Percentiles rank a stretch among this genome's conserved stretches.
phyloP scores from a whole-genome alignment of 257 asterid genomes.

The Salvia splendens region DNA sequence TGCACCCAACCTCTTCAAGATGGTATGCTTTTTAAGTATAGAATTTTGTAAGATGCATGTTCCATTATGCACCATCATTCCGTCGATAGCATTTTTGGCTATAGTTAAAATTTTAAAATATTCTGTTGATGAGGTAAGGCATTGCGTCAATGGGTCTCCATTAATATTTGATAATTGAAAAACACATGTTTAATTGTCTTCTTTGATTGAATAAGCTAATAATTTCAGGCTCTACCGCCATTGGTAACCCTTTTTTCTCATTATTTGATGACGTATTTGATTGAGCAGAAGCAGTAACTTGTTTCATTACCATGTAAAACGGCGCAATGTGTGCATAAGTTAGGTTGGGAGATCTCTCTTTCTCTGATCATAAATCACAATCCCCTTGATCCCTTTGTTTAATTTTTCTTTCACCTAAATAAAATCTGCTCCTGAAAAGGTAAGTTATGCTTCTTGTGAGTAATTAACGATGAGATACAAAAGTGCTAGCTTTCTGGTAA shows the following conservation, averaged over 20 bases:
- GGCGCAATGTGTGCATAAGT: background rate
- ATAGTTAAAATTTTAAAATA: background rate
- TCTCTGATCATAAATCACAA: background rate
- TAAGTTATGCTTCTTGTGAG: conserved; percentile 1
- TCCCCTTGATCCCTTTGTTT: background rate
- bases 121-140: background rate
- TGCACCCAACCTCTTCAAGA: conserved; percentile 84
- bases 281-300: background rate
- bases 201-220: background rate
- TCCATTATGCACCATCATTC: conserved; percentile 6
- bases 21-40: conserved; percentile 46
- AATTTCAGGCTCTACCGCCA: background rate
- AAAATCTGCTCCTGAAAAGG: background rate
- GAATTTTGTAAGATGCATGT: conserved; percentile 11
- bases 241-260: conserved; percentile 3
- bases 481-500: background rate
- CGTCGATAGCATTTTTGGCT: background rate
- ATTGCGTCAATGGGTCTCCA: background rate
- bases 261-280: conserved; percentile 8
- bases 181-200: background rate
- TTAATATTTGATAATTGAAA: background rate
- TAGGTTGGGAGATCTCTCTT: background rate
- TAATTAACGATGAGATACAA: background rate
- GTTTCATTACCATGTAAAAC: background rate
- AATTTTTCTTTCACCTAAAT: background rate